Evolutionary conservation across 306 rosid species (phyloP).

Genomic region (Quercus glauca): DNA sequence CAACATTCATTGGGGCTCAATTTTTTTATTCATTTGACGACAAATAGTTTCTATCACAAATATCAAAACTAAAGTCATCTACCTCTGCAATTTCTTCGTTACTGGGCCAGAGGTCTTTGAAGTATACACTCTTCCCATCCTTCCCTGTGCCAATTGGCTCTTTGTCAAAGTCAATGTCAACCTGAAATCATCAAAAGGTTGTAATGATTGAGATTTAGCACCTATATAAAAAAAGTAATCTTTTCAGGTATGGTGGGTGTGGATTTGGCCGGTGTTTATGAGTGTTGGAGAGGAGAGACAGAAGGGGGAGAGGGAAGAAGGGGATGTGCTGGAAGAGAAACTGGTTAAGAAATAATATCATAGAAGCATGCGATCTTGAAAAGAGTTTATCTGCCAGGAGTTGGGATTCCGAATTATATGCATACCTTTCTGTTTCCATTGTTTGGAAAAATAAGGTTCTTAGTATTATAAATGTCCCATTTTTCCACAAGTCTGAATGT

Average conservation of each 20-base stretch:
- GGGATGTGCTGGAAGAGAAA: not conserved
- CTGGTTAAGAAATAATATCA: not conserved
- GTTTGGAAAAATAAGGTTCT: not conserved
- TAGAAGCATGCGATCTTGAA: not conserved
- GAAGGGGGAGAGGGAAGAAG: too few relatives aligned
- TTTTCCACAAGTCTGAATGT: not conserved
- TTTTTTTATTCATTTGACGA: not conserved
- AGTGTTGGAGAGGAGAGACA: too few relatives aligned
- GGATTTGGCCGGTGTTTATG: not conserved
- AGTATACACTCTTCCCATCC: conserved; percentile 35
- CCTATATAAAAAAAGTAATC: not conserved
- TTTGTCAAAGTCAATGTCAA: conserved; percentile 42
- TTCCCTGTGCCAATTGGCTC: conserved; percentile 45
- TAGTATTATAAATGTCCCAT: not conserved
- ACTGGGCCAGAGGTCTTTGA: conserved; percentile 49
- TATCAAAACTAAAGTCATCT: not conserved
- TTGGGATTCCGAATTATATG: not conserved
- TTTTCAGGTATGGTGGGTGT: not conserved
- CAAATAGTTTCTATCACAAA: not conserved
- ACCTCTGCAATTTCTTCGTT: conserved; percentile 45
- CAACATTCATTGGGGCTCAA: not conserved
- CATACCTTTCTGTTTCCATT: not conserved
- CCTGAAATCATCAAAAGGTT: conserved; percentile 22
- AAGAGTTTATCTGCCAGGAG: not conserved
- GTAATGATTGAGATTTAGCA: not conserved